Conservation (phyloP, 257 asterid species). For the Capsicum rhomboideum region DNA sequence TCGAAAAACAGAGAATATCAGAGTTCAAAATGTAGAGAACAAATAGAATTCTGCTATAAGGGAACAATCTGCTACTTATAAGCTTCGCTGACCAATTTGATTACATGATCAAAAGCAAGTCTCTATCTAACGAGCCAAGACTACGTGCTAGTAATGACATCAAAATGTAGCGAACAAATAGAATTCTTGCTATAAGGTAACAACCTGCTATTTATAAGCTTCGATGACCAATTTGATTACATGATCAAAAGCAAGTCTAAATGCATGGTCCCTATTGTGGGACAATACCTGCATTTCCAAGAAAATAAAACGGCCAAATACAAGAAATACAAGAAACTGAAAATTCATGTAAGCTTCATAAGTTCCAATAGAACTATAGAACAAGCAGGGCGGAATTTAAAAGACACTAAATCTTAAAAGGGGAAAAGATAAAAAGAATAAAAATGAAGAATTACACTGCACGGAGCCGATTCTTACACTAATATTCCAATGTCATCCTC, state of each 20-base stretch:
- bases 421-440: background rate
- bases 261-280: background rate
- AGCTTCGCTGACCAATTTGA: background rate
- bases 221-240: background rate
- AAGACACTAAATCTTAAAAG: background rate
- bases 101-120: constrained; percentile 1
- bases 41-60: background rate
- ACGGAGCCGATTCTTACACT: constrained; percentile 4
- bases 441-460: constrained; percentile 5
- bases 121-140: background rate
- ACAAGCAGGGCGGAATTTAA: background rate
- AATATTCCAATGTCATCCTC: background rate
- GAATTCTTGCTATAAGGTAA: background rate
- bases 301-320: background rate
- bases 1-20: background rate
- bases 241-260: constrained; percentile 1
- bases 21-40: background rate
- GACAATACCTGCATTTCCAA: background rate
- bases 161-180: background rate
- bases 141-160: too few species aligned
- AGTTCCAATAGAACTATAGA: background rate
- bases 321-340: background rate
- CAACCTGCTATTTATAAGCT: background rate
- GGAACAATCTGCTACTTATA: background rate
- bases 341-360: background rate